These are phyloP conservation scores for Globisporangium heterothallicum DNA, from an alignment of 352 stramenopile genomes.

Conservation along the genomic window DNA sequence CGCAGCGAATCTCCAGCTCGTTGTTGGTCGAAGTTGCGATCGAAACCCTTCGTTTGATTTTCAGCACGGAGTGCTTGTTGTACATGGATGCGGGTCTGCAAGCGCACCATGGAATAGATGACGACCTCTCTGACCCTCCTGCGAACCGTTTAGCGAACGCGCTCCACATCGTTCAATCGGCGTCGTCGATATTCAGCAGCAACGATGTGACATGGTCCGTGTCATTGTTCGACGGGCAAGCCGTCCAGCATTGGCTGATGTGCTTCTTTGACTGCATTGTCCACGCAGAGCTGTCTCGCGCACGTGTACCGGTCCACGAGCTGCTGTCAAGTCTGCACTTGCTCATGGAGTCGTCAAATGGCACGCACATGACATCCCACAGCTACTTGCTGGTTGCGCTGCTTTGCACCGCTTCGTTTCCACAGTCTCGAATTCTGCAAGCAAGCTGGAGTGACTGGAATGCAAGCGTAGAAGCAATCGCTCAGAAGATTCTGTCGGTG, in stretches of 20 bases:
- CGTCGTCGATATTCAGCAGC: slow-evolving; percentile 5
- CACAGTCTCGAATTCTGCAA: slow-evolving; percentile 9
- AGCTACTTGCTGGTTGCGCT: slow-evolving; percentile 35
- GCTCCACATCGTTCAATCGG: slow-evolving; percentile 12
- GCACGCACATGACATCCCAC: slow-evolving; percentile 4
- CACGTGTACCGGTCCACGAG: slow-evolving; percentile 15
- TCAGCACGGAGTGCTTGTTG: slow-evolving; percentile 28
- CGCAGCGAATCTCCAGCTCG: slow-evolving; percentile 18
- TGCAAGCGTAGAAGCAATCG: slow-evolving; percentile 3
- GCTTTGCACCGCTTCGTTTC: slow-evolving; percentile 33
- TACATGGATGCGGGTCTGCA: slow-evolving; percentile 10
- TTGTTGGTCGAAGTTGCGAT: slow-evolving; percentile 21
- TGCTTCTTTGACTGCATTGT: slow-evolving; percentile 20
- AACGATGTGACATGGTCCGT: slow-evolving; percentile 12
- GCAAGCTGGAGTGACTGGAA: slow-evolving; percentile 13
- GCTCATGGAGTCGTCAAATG: slow-evolving; percentile 1
- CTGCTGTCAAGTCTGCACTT: slow-evolving; percentile 16
- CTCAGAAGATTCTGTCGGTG: slow-evolving; percentile 1
- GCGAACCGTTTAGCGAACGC: slow-evolving; percentile 13
- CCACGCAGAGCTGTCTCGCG: slow-evolving; percentile 24
- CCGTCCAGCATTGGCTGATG: slow-evolving; percentile 13
- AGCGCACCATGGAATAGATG: slow-evolving; percentile 5
- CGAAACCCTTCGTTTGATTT: slow-evolving; percentile 15
- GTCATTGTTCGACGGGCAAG: slow-evolving; percentile 14
- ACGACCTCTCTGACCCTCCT: neutral